These are phyloP conservation scores for Omphalotus olearius DNA, from an alignment of 1,284 basidiomycete genomes.

Conservation along the genomic window DNA sequence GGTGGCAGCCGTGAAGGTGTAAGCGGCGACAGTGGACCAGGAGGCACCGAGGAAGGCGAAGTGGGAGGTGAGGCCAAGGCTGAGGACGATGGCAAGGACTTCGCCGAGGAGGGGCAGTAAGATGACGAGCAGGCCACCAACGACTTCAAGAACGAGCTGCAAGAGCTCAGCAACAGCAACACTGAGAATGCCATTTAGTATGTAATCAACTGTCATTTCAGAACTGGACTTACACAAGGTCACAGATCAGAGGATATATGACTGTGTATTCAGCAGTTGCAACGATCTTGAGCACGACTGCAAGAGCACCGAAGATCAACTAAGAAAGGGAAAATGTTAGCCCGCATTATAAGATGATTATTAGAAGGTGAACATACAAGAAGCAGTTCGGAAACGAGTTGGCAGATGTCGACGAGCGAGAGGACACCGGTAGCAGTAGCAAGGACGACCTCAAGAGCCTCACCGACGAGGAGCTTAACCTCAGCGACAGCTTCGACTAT, in stretches of 20 bases:
- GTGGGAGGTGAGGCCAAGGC: background rate
- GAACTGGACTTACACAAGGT: background rate
- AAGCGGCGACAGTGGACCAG: background rate
- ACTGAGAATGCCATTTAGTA: background rate
- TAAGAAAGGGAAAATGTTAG: background rate
- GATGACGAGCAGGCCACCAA: conserved; percentile 2
- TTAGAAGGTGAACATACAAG: background rate
- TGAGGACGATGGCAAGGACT: conserved; percentile 1
- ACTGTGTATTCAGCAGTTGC: background rate
- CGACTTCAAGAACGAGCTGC: conserved; percentile 1
- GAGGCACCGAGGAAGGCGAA: conserved; percentile 5
- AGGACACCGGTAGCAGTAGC: conserved; percentile 9
- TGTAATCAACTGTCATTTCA: background rate
- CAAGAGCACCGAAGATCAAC: conserved; percentile 9
- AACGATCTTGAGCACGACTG: conserved; percentile 5
- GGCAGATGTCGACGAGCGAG: conserved; percentile 2
- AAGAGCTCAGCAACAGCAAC: conserved; percentile 5
- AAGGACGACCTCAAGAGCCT: background rate
- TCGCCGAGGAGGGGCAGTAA: conserved; percentile 1
- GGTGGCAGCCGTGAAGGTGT: background rate
- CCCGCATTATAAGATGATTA: background rate
- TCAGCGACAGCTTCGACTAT: conserved; percentile 1
- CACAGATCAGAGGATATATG: conserved; percentile 1
- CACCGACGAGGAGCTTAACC: background rate
- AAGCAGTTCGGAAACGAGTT: conserved; percentile 3